Conservation (phyloP, 2,329 filamentous ascomycete species). For the Amauroascus niger region DNA sequence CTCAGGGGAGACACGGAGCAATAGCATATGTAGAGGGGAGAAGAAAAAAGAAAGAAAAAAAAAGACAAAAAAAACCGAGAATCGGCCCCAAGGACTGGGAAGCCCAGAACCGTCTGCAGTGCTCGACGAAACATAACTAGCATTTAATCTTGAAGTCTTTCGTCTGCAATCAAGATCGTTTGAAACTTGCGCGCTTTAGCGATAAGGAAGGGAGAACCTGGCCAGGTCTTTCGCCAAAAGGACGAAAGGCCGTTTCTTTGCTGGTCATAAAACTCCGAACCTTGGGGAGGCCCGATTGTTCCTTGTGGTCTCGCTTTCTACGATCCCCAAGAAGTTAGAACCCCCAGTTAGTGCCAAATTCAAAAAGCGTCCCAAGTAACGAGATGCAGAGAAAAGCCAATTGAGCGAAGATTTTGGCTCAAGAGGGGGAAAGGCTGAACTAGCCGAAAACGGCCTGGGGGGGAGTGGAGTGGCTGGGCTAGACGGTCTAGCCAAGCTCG, state of each 20-base stretch:
- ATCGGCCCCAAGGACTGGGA: not conserved
- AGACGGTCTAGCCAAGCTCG: conserved; percentile 10
- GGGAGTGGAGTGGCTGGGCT: conserved; percentile 1
- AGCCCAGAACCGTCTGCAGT: not conserved
- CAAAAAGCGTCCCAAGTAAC: conserved; percentile 9
- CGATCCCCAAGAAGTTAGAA: conserved; percentile 7
- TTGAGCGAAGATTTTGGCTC: conserved; percentile 1
- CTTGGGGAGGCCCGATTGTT: not conserved
- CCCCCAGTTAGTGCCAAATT: conserved; percentile 10
- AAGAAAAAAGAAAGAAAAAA: not conserved
- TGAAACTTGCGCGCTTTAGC: not conserved
- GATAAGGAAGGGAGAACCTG: not conserved
- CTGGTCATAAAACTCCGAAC: conserved; percentile 1
- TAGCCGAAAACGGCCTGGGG: conserved; percentile 10
- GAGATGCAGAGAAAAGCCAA: conserved; percentile 4
- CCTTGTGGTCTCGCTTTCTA: conserved; percentile 1
- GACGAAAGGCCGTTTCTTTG: not conserved
- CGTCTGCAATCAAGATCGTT: not conserved
- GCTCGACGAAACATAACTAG: not conserved
- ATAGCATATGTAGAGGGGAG: not conserved
- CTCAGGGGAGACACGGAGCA: conserved; percentile 5
- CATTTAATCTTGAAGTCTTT: not conserved
- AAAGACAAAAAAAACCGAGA: not conserved
- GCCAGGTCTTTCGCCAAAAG: not conserved
- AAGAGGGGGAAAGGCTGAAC: conserved; percentile 4